phyloP scores from a whole-genome alignment of 2,329 filamentous ascomycete species.

The Cladobotryum protrusum region DNA sequence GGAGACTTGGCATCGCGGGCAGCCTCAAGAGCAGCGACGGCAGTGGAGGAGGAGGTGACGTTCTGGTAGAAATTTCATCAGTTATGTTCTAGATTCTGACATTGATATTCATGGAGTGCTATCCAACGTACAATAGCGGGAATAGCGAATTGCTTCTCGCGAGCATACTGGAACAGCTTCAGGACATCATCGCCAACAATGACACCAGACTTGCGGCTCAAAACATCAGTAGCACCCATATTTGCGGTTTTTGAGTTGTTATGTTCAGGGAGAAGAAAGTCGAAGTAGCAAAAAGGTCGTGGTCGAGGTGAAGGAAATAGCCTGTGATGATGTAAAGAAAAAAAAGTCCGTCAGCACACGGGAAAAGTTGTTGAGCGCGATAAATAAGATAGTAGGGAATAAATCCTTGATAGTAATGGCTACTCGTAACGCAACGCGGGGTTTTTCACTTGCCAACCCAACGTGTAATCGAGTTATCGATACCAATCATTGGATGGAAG shows the following conservation, averaged over 20 bases:
- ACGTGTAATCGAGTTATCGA: slow-evolving; percentile 7
- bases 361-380: neutral
- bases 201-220: slow-evolving; percentile 48
- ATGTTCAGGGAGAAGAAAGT: too few species aligned
- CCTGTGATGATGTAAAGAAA: neutral
- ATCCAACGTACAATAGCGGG: slow-evolving; percentile 56
- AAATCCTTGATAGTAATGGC: slow-evolving; percentile 6
- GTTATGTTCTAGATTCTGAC: neutral
- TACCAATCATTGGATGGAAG: slow-evolving; percentile 1
- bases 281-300: neutral
- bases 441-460: slow-evolving; percentile 8
- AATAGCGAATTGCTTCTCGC: slow-evolving; percentile 82
- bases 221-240: slow-evolving; percentile 36
- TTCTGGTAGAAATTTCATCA: slow-evolving; percentile 43
- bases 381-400: slow-evolving; percentile 5
- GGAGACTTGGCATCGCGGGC: slow-evolving; percentile 87
- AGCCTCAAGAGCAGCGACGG: slow-evolving; percentile 82
- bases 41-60: slow-evolving; percentile 80
- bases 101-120: too few species aligned
- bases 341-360: slow-evolving; percentile 3
- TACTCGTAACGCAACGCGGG: slow-evolving; percentile 10
- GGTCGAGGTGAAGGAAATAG: neutral
- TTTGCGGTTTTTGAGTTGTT: slow-evolving; percentile 20
- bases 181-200: slow-evolving; percentile 50
- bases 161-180: slow-evolving; percentile 80